phyloP scores from a whole-genome alignment of 2,329 filamentous ascomycete genomes.

The Penicillium sp. region DNA sequence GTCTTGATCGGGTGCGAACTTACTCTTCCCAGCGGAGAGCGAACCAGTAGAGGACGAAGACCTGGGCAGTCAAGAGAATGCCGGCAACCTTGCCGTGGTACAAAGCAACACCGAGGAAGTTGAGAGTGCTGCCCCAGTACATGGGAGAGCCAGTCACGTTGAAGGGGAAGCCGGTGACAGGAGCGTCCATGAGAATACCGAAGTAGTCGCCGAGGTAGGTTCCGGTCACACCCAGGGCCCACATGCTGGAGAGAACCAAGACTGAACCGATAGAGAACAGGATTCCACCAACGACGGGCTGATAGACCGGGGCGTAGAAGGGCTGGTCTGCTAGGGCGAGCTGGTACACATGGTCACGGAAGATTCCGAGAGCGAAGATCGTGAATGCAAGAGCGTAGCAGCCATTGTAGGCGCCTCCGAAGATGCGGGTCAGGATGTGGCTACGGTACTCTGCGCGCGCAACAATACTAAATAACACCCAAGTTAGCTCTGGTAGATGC shows the following conservation, averaged over 20 bases:
- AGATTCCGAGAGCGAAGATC: conserved; percentile 89
- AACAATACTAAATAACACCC: conserved; percentile 63
- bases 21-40: conserved; percentile 83
- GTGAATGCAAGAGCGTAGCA: conserved; percentile 87
- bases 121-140: conserved; percentile 93
- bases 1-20: conserved; percentile 26
- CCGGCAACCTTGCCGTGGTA: conserved; percentile 87
- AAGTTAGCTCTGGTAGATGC: conserved; percentile 14
- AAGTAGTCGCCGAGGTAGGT: conserved; percentile 99
- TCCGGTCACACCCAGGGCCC: conserved; percentile 87
- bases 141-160: conserved; percentile 88
- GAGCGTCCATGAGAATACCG: conserved; percentile 93
- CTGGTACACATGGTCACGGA: conserved; percentile 88
- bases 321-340: conserved; percentile 76
- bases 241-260: conserved; percentile 87
- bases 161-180: conserved; percentile 95
- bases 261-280: conserved; percentile 77
- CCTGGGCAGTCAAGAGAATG: conserved; percentile 71
- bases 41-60: conserved; percentile 75
- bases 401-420: conserved; percentile 74
- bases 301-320: conserved; percentile 70
- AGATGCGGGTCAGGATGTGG: conserved; percentile 83
- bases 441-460: conserved; percentile 92
- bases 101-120: conserved; percentile 84
- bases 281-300: conserved; percentile 65